phyloP scores from a whole-genome alignment of 83 land plant species.

The Thuja plicata region DNA sequence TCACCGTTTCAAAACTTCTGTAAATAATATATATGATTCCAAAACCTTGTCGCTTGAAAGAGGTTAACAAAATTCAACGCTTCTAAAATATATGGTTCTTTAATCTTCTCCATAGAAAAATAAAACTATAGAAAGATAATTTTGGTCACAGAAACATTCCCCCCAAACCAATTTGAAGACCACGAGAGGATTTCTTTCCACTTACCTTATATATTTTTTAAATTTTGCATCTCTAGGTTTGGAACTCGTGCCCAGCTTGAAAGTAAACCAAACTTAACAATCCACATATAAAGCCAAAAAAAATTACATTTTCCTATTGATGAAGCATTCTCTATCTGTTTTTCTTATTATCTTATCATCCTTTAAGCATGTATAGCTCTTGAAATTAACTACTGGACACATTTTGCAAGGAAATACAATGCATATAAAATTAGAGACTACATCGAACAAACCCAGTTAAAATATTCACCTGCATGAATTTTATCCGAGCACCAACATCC shows the following conservation, averaged over 20 bases:
- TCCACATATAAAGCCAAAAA: background rate
- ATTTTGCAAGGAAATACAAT: background rate
- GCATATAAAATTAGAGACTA: background rate
- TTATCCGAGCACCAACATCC: constrained; percentile 2
- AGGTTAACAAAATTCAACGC: no score
- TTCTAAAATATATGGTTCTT: background rate
- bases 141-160: background rate
- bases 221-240: background rate
- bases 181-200: background rate
- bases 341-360: background rate
- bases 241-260: background rate
- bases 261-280: background rate
- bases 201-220: no score
- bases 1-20: background rate
- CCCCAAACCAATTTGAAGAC: background rate
- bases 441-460: background rate
- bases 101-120: background rate
- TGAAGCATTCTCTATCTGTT: background rate
- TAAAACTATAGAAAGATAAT: no score
- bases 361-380: background rate
- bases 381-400: background rate
- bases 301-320: background rate
- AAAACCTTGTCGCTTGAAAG: background rate
- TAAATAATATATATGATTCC: background rate
- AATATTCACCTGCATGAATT: constrained; percentile 5